Evolutionary conservation across 2,329 filamentous ascomycete genomes (phyloP), one percentile per base, ranked within the genome.

Genomic region (Fusarium sp.): DNA sequence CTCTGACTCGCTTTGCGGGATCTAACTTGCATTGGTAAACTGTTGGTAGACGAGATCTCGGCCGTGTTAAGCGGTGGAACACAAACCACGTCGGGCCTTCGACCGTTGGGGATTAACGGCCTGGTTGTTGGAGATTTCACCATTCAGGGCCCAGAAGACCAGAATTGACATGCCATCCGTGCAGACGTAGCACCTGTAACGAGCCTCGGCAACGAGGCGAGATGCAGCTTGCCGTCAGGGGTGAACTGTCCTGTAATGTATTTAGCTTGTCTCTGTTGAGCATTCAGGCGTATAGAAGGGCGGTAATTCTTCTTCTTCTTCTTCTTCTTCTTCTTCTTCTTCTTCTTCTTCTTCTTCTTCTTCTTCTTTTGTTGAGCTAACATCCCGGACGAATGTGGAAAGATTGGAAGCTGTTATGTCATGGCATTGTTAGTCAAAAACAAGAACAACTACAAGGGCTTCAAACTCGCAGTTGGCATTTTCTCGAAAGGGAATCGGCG

Each of bases 171-270:
- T 54, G 27, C n/a, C 33, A 45, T 35, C 55, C 38, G 59, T 61
- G 54, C 42, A 52, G 50, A 27, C 31, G 62, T 68, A 62, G 38
- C 60, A 64, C 39, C 36, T 76, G 73, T 73, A 69, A 31, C 59
- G 44, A 71, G 68, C 75, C 72, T 75, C 63, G 47, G 60, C 53
- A 67, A 53, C 62, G 65, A 71, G 68, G 64, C 62, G 62, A 76
- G 62, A 74, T 73, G 62, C 39, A 69, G 63, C 62, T 61, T 68
- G 50, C 62, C 70, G 53, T 65, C 15, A 55, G 50, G 31, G 25
- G 52, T 50, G 33, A 39, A 47, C n/a, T 56, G 41, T 57, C 47
- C 12, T 22, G 12, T 27, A 42, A 45, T 39, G 20, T 38, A 15
- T 14, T 29, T 22, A 22, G n/a, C 18, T 47, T 56, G 52, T 20